A percentile compares a stretch with the other conserved stretches of the same genome.
These are phyloP conservation scores for Colletotrichum sp. DNA, from an alignment of 2,329 filamentous ascomycete species.

Conservation along the genomic window DNA sequence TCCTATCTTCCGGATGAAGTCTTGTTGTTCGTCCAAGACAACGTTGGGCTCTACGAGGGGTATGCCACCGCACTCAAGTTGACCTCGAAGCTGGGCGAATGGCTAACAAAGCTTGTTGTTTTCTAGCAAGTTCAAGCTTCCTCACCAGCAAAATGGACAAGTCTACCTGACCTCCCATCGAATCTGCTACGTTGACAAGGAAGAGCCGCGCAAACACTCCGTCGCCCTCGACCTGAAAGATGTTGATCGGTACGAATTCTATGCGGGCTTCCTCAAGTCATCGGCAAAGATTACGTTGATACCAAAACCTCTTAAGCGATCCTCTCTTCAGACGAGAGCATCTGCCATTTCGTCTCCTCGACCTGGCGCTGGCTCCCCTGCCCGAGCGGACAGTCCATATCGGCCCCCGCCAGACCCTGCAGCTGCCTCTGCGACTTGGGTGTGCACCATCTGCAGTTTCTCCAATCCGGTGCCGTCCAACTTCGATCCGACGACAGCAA, in stretches of 20 bases:
- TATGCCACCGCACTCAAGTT: conserved; percentile 50
- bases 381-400: conserved; percentile 46
- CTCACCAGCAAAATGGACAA: conserved; percentile 92
- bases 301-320: conserved; percentile 77
- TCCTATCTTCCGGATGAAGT: conserved; percentile 92
- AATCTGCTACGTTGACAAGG: conserved; percentile 91
- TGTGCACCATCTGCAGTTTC: conserved; percentile 95
- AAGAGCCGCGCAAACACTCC: conserved; percentile 83
- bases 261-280: conserved; percentile 92
- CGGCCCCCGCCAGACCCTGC: conserved; percentile 49
- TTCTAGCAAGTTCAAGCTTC: conserved; percentile 88
- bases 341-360: conserved; percentile 51
- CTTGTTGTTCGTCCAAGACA: conserved; percentile 95
- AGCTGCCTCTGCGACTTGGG: conserved; percentile 78
- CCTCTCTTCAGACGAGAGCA: conserved; percentile 61
- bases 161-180: conserved; percentile 96
- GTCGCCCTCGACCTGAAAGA: conserved; percentile 88
- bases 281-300: conserved; percentile 91
- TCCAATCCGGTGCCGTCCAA: conserved; percentile 92
- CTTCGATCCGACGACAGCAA: conserved; percentile 86
- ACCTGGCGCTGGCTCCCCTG: conserved; percentile 51
- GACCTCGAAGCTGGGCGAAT: background rate
- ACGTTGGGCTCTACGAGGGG: conserved; percentile 97
- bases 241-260: conserved; percentile 89
- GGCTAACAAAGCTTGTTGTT: background rate